Evolutionary conservation across 805 yeast genomes (phyloP), one percentile per base, ranked within the genome.

Genomic region (Wickerhamomyces silvicola): DNA sequence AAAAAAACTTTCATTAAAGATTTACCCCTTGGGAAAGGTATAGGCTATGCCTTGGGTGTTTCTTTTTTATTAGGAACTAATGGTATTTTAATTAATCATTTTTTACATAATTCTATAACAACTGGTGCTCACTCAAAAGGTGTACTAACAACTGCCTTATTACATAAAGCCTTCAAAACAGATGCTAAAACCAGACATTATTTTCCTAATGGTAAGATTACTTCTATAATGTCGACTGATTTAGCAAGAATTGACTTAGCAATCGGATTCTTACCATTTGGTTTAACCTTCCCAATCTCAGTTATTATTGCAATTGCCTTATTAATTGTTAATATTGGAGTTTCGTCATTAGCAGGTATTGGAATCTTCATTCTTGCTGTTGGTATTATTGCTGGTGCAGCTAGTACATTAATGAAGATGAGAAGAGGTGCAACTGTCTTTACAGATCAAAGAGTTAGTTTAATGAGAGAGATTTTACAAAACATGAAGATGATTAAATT

Each of bases 141-240:
- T 1, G 68, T 79, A 7, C 54, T 84, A 30, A 79, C 81, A 2
- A 76, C 81, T 30, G 78, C 78, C 3, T 50, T 83, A 18, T 60
- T 81, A 30, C 74, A 72, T 33, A 84, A 84, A 48, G 67, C 87
- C 0, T 71, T 82, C 42, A 61, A 50, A 27, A 62, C 83, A 10
- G 68, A 70, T 39, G 68, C 75, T 5, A 57, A 61, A 30, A 66
- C 86, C 2, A 67, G 69, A 33, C 68, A 69, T 42, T 57, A 62
- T 28, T 81, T 53, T 48, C 68, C 87, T 0, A 59, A 74, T 12
- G 78, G 87, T 18, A 70, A 67, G 33, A 66, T 84, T 37, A 81
- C 94, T 10, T 75, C 86, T 5, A 51, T 83, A 53, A 66, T 85
- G 66, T 80, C 88, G 22, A 77, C 88, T 4, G 94, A 84, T 53